Conservation (phyloP, 1,284 basidiomycete species). For the Xerocomus subilludens region DNA sequence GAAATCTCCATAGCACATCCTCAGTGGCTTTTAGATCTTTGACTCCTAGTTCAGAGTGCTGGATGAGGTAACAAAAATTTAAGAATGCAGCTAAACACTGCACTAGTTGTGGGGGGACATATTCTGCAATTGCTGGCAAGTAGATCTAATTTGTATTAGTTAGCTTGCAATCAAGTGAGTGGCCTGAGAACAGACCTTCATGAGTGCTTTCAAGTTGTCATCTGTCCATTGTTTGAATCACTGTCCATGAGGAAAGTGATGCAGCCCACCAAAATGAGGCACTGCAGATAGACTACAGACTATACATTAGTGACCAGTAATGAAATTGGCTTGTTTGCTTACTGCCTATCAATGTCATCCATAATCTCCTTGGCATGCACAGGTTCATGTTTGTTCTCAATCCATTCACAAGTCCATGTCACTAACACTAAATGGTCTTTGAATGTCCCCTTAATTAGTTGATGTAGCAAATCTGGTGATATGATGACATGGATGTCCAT, state of each 20-base stretch:
- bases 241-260: background rate
- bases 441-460: background rate
- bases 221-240: background rate
- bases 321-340: background rate
- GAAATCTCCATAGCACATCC: background rate
- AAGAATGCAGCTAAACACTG: too few species aligned
- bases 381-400: background rate
- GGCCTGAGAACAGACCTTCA: background rate
- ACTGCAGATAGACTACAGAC: background rate
- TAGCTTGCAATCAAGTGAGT: too few species aligned
- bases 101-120: too few species aligned
- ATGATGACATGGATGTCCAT: background rate
- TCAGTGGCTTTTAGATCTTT: background rate
- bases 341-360: background rate
- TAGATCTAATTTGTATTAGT: background rate
- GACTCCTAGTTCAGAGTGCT: background rate
- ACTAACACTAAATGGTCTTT: conserved; percentile 5
- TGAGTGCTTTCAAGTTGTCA: background rate
- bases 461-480: background rate
- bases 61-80: too few species aligned
- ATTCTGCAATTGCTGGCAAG: too few species aligned
- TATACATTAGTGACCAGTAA: too few species aligned
- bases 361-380: background rate
- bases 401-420: background rate
- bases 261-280: background rate